Base-by-base conservation (phyloP, 148 eudicot species). In the Chenopodium quinoa region DNA sequence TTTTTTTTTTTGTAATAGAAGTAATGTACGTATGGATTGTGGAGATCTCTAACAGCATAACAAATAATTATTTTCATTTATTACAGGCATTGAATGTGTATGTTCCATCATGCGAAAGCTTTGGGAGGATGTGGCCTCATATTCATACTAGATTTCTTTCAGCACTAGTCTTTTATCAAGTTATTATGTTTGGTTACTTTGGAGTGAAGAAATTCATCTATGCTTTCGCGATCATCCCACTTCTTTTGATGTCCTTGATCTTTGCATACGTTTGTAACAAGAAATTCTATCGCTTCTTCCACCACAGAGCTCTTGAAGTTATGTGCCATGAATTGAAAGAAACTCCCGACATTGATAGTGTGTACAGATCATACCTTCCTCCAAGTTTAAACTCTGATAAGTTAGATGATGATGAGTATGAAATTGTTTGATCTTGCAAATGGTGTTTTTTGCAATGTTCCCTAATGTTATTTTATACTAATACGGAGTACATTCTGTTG, bases 41-140 rank as follows among this genome's bases (percentile, higher is more conserved):
- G 52, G 13, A 48, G 13, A 48, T 9, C 52, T 48, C 52, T 48
- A 48, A 48, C 32, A 31, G 2, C 32, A 31, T 31, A 31, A 31
- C 52, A 48, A 34, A 14, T 70, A 37, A 46, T 80, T 47, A 52
- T 54, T 16, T 77, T 50, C 48, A 20, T 70, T 50, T 23, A 23
- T 60, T 14, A 66, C 82, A 93, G 98, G 95, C 85, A 58, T 87
- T 94, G 20, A 94, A 91, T 66, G 98, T 94, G 0, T 89, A 83
- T 17, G 94, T 91, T 58, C 97, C 98, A 47, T 66, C 90, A 9
- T 94, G 82, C 27, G 98, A 94, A 86, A 94, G 93, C 89, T 84
- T 93, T 16, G 98, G 98, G 19, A 88, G 86, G 75, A 89, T 90
- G 92, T 94, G 98, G 98, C 98, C 98, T 20, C 98, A 94, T 83